Evolutionary conservation across 2,329 filamentous ascomycete genomes (phyloP).

Genomic region (Penicillium sp.): DNA sequence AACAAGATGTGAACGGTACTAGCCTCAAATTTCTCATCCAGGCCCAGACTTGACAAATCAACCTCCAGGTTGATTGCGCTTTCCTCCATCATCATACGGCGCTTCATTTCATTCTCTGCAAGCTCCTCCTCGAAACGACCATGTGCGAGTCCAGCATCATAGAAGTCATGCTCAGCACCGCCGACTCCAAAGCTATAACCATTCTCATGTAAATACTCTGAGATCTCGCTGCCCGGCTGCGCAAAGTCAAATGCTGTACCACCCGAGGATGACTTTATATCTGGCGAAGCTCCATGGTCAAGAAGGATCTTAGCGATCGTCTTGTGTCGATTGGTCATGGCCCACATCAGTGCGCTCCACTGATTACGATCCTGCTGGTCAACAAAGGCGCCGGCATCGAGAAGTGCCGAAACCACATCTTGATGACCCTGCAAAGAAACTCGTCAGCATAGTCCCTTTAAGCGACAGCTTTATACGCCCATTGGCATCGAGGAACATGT

Average conservation of each 20-base stretch:
- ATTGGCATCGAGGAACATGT: neutral
- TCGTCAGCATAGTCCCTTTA: slow-evolving; percentile 9
- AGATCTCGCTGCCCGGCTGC: slow-evolving; percentile 92
- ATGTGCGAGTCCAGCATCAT: slow-evolving; percentile 86
- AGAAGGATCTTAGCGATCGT: slow-evolving; percentile 89
- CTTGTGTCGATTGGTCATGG: slow-evolving; percentile 98
- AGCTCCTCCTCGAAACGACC: slow-evolving; percentile 96
- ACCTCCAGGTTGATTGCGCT: slow-evolving; percentile 96
- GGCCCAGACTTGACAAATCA: slow-evolving; percentile 89
- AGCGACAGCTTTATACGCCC: neutral
- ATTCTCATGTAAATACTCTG: slow-evolving; percentile 90
- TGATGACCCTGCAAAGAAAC: slow-evolving; percentile 70
- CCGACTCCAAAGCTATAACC: slow-evolving; percentile 67
- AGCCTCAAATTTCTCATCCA: slow-evolving; percentile 94
- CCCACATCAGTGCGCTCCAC: slow-evolving; percentile 99
- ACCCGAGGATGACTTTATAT: slow-evolving; percentile 91
- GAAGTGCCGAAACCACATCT: slow-evolving; percentile 77
- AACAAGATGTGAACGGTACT: slow-evolving; percentile 27
- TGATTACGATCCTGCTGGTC: slow-evolving; percentile 94
- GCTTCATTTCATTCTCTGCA: slow-evolving; percentile 92
- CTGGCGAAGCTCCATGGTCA: slow-evolving; percentile 91
- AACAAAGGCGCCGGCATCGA: slow-evolving; percentile 83
- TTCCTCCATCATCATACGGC: slow-evolving; percentile 96
- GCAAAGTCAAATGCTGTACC: slow-evolving; percentile 96
- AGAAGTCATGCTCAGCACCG: slow-evolving; percentile 74